Base-by-base conservation (phyloP, 805 yeast genomes). In the Candida nemodendra region DNA sequence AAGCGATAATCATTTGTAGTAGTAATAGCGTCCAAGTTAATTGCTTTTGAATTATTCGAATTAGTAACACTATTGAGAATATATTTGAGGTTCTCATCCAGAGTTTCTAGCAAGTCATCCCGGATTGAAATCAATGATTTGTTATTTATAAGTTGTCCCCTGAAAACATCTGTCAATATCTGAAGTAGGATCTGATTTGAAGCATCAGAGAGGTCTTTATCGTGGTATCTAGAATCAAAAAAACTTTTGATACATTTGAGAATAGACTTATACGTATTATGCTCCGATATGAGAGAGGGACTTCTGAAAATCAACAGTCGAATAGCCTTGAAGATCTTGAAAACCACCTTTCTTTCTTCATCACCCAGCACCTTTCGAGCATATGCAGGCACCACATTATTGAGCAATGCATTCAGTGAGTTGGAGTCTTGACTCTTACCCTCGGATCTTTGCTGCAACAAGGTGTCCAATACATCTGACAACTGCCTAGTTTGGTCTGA, bases 251-350 rank as follows among this genome's bases (percentile, higher is more conserved):
- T 31, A 4, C 53, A 35, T 11, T 43, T 41, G 3, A 59, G 35
- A 2, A 59, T 27, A 2, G 34, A 18, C 13, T 44, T 40, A 41
- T 51, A 56, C 30, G 45, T 33, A 24, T 52, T 34, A 22, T 49
- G 36, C 16, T 57, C 59, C 6, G 54, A 32, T 6, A 61, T 40
- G 11, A 59, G 38, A 2, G 56, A 44, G 2, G 60, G 57, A 17
- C 52, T 45, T 29, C 59, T 39, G 0, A 40, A 26, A 7, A 57
- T 32, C 17, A 61, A 35, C 9, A 50, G 34, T 14, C 54, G 41
- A 8, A 60, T 31, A 2, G 62, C 57, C 21, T 45, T 44, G 38
- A 61, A 59, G 7, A 61, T 58, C 39, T 62, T 62, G 23, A 44
- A 17, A 2, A 51, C 49, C 9, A 54, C 51, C 11, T 36, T 28